phyloP scores from a whole-genome alignment of 768 basidiomycete species.

The Collybia mongolica region DNA sequence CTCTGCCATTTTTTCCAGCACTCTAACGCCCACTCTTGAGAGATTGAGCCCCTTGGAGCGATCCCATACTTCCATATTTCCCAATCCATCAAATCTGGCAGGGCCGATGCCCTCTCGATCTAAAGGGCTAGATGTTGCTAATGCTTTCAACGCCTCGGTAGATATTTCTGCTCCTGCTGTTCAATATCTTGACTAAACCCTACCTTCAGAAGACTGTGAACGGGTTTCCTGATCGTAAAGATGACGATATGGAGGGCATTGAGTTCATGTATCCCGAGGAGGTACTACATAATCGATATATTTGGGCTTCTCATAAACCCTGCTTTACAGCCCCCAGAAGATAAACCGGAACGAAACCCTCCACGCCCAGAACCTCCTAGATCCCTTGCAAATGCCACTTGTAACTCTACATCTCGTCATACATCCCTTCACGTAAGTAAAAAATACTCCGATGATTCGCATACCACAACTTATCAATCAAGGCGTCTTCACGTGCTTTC shows the following conservation, averaged over 20 bases:
- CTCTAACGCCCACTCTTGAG: no score
- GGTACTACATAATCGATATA: not conserved
- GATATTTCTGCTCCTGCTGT: not conserved
- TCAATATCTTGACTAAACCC: not conserved
- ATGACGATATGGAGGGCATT: conserved; percentile 7
- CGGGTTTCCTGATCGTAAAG: not conserved
- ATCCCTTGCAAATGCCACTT: no score
- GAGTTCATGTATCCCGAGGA: conserved; percentile 17
- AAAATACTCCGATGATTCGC: not conserved
- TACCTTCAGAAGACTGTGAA: not conserved
- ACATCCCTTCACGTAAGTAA: not conserved
- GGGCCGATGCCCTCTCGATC: not conserved
- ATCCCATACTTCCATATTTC: no score
- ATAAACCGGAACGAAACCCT: no score
- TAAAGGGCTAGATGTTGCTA: not conserved
- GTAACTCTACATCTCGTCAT: not conserved
- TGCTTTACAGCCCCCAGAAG: not conserved
- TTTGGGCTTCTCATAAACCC: not conserved
- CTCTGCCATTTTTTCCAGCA: no score
- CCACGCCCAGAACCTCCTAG: not conserved
- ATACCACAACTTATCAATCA: not conserved
- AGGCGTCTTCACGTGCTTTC: not conserved
- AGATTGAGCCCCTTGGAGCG: no score
- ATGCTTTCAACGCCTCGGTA: not conserved
- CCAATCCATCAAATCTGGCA: not conserved